A percentile compares a stretch with the other conserved stretches of the same genome.
These are phyloP conservation scores for Oryza nivara DNA, from an alignment of 176 grass and related monocot genomes.

Conservation along the genomic window DNA sequence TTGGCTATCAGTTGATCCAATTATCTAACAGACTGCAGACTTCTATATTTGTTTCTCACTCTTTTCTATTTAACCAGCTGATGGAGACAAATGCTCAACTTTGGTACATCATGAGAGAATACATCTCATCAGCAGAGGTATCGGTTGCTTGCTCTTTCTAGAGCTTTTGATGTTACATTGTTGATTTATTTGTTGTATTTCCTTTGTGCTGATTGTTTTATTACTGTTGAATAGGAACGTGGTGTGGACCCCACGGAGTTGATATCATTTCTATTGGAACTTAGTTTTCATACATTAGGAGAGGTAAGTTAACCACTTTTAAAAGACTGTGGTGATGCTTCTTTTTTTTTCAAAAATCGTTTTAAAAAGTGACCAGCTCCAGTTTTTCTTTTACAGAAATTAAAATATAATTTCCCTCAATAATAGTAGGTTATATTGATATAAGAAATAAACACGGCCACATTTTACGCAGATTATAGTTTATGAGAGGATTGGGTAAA, in stretches of 20 bases:
- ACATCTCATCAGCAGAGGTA: conserved; percentile 95
- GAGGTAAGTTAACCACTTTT: conserved; percentile 53
- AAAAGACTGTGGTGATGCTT: conserved; percentile 5
- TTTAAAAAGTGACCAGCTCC: not conserved
- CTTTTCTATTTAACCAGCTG: conserved; percentile 61
- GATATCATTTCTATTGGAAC: conserved; percentile 96
- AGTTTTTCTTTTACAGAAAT: conserved; percentile 1
- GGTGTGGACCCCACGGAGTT: conserved; percentile 84
- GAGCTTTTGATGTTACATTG: conserved; percentile 8
- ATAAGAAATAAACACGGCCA: not conserved
- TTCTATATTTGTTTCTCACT: conserved; percentile 38
- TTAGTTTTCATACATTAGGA: conserved; percentile 87
- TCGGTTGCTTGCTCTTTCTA: conserved; percentile 28
- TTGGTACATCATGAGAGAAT: conserved; percentile 99
- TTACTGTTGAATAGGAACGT: conserved; percentile 64
- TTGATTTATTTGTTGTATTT: conserved; percentile 23
- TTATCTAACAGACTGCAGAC: conserved; percentile 25
- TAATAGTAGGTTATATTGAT: conserved; percentile 21
- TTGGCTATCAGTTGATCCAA: conserved; percentile 32
- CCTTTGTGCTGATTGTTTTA: conserved; percentile 32
- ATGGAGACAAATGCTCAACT: conserved; percentile 96
- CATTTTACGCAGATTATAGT: not conserved
- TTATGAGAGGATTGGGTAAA: conserved; percentile 3
- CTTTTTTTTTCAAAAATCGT: conserved; percentile 13
- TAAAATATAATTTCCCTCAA: not conserved